Evolutionary conservation across 352 stramenopile species (phyloP).

Genomic region (Pythium folliculosum): DNA sequence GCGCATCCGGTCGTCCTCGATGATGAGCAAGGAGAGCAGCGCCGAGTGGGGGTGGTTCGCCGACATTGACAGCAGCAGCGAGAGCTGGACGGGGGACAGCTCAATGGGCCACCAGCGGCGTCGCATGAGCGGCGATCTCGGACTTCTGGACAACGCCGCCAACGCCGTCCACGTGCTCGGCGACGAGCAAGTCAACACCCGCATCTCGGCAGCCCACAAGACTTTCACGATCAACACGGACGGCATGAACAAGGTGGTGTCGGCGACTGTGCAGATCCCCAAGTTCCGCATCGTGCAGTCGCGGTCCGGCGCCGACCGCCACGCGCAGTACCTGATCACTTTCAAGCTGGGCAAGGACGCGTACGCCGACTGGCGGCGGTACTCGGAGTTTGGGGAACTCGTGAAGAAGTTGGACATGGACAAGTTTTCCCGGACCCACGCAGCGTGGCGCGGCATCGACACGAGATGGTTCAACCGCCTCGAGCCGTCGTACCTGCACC

Average conservation of each 20-base stretch:
- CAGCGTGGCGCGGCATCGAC: slow-evolving; percentile 75
- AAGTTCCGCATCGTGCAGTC: slow-evolving; percentile 90
- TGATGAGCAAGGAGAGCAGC: slow-evolving; percentile 77
- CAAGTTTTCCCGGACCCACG: slow-evolving; percentile 59
- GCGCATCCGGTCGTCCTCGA: slow-evolving; percentile 63
- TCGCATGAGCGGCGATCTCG: slow-evolving; percentile 69
- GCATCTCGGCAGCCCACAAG: slow-evolving; percentile 85
- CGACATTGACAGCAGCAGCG: slow-evolving; percentile 85
- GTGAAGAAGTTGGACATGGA: slow-evolving; percentile 73
- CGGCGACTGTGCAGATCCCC: slow-evolving; percentile 77
- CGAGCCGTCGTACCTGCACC: slow-evolving; percentile 84
- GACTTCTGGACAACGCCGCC: slow-evolving; percentile 55
- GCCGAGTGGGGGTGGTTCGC: slow-evolving; percentile 89
- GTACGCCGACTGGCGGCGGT: slow-evolving; percentile 86
- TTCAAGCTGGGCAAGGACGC: slow-evolving; percentile 86
- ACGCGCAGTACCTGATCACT: slow-evolving; percentile 88
- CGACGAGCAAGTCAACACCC: slow-evolving; percentile 83
- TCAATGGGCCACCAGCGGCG: slow-evolving; percentile 67
- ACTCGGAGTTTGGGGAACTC: slow-evolving; percentile 88
- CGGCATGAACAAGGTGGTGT: slow-evolving; percentile 79
- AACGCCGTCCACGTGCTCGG: slow-evolving; percentile 71
- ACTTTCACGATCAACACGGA: slow-evolving; percentile 79
- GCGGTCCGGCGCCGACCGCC: slow-evolving; percentile 72
- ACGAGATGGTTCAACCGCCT: slow-evolving; percentile 88
- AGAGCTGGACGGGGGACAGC: slow-evolving; percentile 75